These are phyloP conservation scores for Rhazya stricta DNA, from an alignment of 257 asterid species.

Conservation along the genomic window DNA sequence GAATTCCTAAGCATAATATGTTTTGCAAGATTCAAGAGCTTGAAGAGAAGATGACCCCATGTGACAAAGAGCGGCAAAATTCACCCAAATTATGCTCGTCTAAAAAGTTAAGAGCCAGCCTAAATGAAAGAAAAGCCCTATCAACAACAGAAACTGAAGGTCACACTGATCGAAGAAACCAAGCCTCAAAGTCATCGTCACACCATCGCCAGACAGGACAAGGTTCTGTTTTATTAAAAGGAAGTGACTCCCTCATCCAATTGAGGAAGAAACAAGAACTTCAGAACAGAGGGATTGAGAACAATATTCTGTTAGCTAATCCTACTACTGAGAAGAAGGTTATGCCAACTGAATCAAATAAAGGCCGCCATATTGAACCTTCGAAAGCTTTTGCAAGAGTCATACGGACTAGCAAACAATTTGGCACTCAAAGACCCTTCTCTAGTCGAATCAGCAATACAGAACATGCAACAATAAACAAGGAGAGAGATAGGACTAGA, in stretches of 20 bases:
- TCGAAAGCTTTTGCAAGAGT: slow-evolving; percentile 41
- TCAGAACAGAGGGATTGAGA: slow-evolving; percentile 49
- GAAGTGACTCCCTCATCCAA: slow-evolving; percentile 26
- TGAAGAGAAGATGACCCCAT: slow-evolving; percentile 52
- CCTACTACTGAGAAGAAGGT: slow-evolving; percentile 9
- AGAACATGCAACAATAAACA: slow-evolving; percentile 49
- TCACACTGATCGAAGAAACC: background rate
- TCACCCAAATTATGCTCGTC: slow-evolving; percentile 17
- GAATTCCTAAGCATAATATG: background rate
- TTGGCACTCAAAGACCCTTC: slow-evolving; percentile 35
- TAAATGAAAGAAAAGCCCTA: slow-evolving; percentile 37
- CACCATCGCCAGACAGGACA: slow-evolving; percentile 35
- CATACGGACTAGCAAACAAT: slow-evolving; percentile 41
- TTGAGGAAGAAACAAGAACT: slow-evolving; percentile 49
- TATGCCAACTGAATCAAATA: slow-evolving; percentile 36
- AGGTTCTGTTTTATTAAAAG: slow-evolving; percentile 39
- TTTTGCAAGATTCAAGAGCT: slow-evolving; percentile 13
- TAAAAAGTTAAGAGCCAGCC: slow-evolving; percentile 28
- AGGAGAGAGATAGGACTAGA: slow-evolving; percentile 69
- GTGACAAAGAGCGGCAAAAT: slow-evolving; percentile 41
- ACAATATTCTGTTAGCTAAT: slow-evolving; percentile 15
- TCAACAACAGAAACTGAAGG: slow-evolving; percentile 32
- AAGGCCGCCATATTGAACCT: slow-evolving; percentile 56
- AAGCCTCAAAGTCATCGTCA: slow-evolving; percentile 25
- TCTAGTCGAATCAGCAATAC: slow-evolving; percentile 34